phyloP scores from a whole-genome alignment of 2,329 filamentous ascomycete species.

The Exserohilum turcica region DNA sequence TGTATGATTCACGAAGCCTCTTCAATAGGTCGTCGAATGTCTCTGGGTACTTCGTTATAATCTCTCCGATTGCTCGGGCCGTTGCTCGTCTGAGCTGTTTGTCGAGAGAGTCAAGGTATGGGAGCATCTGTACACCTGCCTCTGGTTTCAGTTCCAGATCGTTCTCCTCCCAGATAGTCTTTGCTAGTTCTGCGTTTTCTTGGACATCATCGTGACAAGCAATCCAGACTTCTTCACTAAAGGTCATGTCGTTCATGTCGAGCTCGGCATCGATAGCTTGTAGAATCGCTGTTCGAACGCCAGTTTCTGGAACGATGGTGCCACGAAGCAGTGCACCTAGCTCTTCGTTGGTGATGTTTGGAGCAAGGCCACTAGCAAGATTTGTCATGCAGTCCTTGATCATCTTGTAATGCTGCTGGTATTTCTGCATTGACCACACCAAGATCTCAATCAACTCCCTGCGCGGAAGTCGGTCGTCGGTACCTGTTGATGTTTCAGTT shows the following conservation, averaged over 20 bases:
- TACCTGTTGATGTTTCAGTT: slow-evolving; percentile 48
- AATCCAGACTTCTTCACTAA: slow-evolving; percentile 91
- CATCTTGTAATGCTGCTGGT: slow-evolving; percentile 91
- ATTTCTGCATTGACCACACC: slow-evolving; percentile 82
- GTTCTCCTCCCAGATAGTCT: slow-evolving; percentile 95
- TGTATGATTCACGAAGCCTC: slow-evolving; percentile 72
- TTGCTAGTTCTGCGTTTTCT: slow-evolving; percentile 82
- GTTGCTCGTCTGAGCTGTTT: slow-evolving; percentile 81
- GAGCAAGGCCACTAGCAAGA: slow-evolving; percentile 80
- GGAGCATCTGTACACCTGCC: slow-evolving; percentile 70
- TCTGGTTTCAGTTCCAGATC: slow-evolving; percentile 71
- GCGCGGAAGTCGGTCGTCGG: slow-evolving; percentile 76
- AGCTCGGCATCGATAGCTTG: slow-evolving; percentile 91
- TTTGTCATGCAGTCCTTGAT: slow-evolving; percentile 92
- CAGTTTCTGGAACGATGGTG: slow-evolving; percentile 75
- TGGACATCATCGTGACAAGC: slow-evolving; percentile 88
- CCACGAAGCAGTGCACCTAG: slow-evolving; percentile 77
- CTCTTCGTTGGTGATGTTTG: slow-evolving; percentile 76
- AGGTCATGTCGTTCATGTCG: slow-evolving; percentile 84
- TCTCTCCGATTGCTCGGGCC: slow-evolving; percentile 78
- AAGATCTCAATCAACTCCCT: slow-evolving; percentile 72
- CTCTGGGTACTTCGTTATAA: slow-evolving; percentile 64
- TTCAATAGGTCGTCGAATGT: slow-evolving; percentile 67
- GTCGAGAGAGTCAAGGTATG: slow-evolving; percentile 81
- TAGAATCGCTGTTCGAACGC: slow-evolving; percentile 81